Evolutionary conservation across 1,284 basidiomycete species (phyloP), one percentile per base, ranked within the genome.

Genomic region (Meripilus lineatus): DNA sequence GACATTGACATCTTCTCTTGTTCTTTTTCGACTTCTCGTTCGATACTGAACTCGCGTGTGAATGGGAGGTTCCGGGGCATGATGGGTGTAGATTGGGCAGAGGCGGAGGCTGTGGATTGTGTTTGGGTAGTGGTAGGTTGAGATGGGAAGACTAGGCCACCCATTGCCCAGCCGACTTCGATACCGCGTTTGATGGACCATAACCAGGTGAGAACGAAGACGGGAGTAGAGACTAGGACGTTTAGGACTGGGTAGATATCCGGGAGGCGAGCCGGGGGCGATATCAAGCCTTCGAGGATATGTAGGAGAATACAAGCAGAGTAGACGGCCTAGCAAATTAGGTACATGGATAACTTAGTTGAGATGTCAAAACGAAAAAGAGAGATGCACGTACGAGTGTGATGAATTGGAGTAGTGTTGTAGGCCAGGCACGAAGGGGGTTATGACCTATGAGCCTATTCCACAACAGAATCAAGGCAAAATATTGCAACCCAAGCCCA

Each of bases 211-310:
- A 89, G 62, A 4, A 68, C 73, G 59, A 95, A 94, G 7, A 92
- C 77, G 0, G 81, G 84, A 3, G 85, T 87, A 57, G 81, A 80
- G 35, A 94, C 60, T n/a, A 92, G 73, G 3, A 93, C 83, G 58
- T 94, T 95, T 26, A 93, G 68, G 1, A 95, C 90, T 0, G 87
- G 70, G 59, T 81, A 95, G 39, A 96, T 63, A 59, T 96, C 91
- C 0, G 93, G 93, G 53, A 92, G 88, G 49, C 85, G 80, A 6
- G 72, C 55, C 3, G 87, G 87, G 15, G 89, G 79, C 1, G 69
- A 45, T 28, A 87, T 44, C 6, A 83, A 23, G 15, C 78, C 42
- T 59, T 95, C 90, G 13, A 82, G 57, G 7, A 77, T 3, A 55
- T 94, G 90, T 5, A 93, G 61, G 1, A 61, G 38, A 1, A 74